Evolutionary conservation across 441 rosid genomes (phyloP), one percentile per base, ranked within the genome.

Genomic region (Theobroma grandiflorum): DNA sequence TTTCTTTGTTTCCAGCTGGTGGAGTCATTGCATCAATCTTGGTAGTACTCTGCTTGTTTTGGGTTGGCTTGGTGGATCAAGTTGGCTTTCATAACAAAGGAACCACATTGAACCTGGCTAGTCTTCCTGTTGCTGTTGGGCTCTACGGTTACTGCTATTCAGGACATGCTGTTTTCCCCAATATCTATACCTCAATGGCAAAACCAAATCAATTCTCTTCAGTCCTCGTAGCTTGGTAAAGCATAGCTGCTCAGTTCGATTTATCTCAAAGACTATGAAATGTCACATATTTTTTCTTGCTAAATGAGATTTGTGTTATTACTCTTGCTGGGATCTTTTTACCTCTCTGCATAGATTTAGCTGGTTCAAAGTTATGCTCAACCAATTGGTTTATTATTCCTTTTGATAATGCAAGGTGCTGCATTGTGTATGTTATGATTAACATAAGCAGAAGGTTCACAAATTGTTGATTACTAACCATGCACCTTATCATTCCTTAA

Each of bases 81-180:
- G 93, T 91, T 72, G 92, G 94, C 14, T 75, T 88, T 55, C 92
- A 92, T 74, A 86, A 86, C 89, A 81, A 88, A 82, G 93, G 95
- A 79, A 87, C 92, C 49, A 55, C 87, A 8, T 77, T 95, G 33
- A 91, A 95, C 79, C 87, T 93, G 37, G 80, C 92, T 73, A 88
- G 91, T 43, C 88, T 95, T 82, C 98, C 99, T 3, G 98, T 96
- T 15, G 97, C 99, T 35, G 84, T 96, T 74, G 98, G 99, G 16
- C 97, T 95, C 50, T 95, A 93, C n/a, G 99, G 99, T 61, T 96
- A 84, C 83, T 92, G 99, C 82, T 96, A 91, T 82, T 93, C 98
- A 3, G 99, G 99, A 79, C 98, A 96, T 82, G 99, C 99, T 63
- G 95, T 96, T 59, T 96, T 96, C 72, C 99, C 98, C 2, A 96